Evolutionary conservation across 306 rosid species (phyloP), one percentile per base, ranked within the genome.

Genomic region (Hippophae rhamnoides): DNA sequence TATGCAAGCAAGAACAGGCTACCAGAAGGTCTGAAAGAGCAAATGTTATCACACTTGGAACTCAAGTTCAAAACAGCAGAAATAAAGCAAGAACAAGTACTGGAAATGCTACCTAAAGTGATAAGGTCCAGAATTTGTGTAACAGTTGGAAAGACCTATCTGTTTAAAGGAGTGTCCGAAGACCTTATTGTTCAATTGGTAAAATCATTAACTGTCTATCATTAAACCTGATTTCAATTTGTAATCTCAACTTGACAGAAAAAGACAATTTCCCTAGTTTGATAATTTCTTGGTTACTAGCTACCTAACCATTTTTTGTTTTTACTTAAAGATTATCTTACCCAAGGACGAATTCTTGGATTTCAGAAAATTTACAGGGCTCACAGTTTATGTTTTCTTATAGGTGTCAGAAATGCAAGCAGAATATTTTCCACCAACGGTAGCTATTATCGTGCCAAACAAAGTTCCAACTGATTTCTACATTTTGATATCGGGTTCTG

Each of bases 401-500:
- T 85, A 90, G 95, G 84, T 79, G 45, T 78, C 95, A 43, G 97
- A 82, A 62, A 79, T 81, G 81, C 82, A 76, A 79, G 95, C 89
- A 56, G 95, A 90, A 69, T 90, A 84, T 68, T 90, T 80, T 63
- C 90, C 90, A 40, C 86, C 97, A 9, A 90, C 82, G 82, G 82
- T 86, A 62, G 95, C 82, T 58, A 77, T 90, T 47, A 76, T 90
- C 78, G 55, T 86, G 71, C 90, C 82, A 76, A 87, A 90, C 58
- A 95, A 90, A 75, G 78, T 82, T 78, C 85, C 95, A 50, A 78
- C 81, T 61, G 81, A 83, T 76, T 82, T 90, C 74, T 87, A 87
- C 74, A 68, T 90, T 72, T 61, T 86, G 78, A 90, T 82, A 56
- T 71, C 89, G 42, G 95, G 95, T 66, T 72, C 94, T 43, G 70